Conservation (phyloP, 257 asterid species). For the Echites panduratus region DNA sequence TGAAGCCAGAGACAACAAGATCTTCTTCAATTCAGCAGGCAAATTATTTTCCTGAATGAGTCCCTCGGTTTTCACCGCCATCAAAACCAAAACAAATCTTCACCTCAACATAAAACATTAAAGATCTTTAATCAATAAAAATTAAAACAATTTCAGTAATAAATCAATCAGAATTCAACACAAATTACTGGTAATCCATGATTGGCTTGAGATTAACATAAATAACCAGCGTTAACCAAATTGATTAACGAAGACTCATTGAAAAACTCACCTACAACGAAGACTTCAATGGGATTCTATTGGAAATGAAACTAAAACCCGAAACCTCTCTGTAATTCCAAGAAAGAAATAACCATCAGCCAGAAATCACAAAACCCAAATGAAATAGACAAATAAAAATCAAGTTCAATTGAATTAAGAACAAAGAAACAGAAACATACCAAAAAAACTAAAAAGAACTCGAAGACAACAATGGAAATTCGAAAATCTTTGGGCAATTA, state of each 20-base stretch:
- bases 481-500: background rate
- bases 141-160: background rate
- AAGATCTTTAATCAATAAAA: background rate
- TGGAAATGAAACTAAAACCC: background rate
- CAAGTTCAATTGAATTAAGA: background rate
- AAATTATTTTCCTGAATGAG: slow-evolving; percentile 33
- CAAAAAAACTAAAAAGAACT: background rate
- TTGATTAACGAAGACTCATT: background rate
- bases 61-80: slow-evolving; percentile 71
- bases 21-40: slow-evolving; percentile 51
- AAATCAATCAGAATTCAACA: background rate
- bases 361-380: background rate
- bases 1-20: slow-evolving; percentile 48
- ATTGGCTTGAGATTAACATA: background rate
- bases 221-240: background rate
- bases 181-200: background rate
- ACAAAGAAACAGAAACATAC: background rate
- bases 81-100: slow-evolving; percentile 15
- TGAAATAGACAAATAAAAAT: background rate
- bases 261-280: background rate
- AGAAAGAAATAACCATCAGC: background rate
- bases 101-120: background rate
- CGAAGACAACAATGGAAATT: background rate
- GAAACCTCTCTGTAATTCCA: background rate
- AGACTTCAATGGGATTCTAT: background rate